These are phyloP conservation scores for Zygotorulaspora florentina DNA, from an alignment of 805 yeast species.

Conservation along the genomic window DNA sequence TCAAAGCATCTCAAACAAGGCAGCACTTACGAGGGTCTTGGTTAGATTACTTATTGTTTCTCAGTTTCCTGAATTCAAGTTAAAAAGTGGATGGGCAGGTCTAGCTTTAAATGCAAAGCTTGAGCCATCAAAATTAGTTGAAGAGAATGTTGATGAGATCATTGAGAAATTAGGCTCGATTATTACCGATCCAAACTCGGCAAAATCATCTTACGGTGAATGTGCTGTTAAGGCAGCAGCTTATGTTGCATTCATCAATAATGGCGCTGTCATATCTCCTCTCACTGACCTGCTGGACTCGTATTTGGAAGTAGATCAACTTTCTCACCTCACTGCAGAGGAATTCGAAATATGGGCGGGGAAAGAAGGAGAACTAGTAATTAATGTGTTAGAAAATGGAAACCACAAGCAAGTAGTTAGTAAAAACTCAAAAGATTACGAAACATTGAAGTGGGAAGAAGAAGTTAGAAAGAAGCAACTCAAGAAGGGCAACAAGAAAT, in stretches of 20 bases:
- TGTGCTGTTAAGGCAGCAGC: constrained; percentile 51
- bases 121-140: constrained; percentile 63
- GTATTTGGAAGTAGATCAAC: constrained; percentile 39
- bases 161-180: constrained; percentile 20
- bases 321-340: constrained; percentile 43
- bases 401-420: constrained; percentile 46
- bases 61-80: constrained; percentile 40
- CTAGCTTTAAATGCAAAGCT: constrained; percentile 52
- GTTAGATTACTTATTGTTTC: constrained; percentile 40
- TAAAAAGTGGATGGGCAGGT: constrained; percentile 71
- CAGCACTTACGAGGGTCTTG: constrained; percentile 34
- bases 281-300: constrained; percentile 41
- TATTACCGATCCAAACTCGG: constrained; percentile 14
- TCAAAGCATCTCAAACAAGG: constrained; percentile 25
- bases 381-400: constrained; percentile 52
- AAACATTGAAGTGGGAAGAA: constrained; percentile 86
- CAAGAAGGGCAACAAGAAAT: constrained; percentile 47
- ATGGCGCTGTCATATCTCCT: constrained; percentile 51
- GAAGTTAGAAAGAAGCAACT: constrained; percentile 71
- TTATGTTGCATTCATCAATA: constrained; percentile 53
- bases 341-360: constrained; percentile 64
- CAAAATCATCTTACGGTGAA: constrained; percentile 34
- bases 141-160: constrained; percentile 24
- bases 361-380: constrained; percentile 63
- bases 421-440: constrained; percentile 80